Evolutionary conservation across 2,329 filamentous ascomycete species (phyloP).

Genomic region (Tolypocladium tropicale): DNA sequence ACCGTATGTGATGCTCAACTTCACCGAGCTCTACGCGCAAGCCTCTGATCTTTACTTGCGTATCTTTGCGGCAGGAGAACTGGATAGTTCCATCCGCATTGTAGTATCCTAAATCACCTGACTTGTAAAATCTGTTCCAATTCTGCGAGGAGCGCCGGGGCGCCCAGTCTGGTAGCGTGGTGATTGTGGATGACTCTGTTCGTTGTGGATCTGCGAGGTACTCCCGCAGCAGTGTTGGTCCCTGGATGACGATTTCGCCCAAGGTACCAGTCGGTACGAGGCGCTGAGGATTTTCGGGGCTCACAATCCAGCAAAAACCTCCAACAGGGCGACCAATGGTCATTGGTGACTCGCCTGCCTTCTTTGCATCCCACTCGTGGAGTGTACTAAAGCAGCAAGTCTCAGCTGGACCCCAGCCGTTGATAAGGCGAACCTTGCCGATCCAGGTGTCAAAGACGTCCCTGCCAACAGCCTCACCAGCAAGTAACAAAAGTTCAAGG

Average conservation of each 20-base stretch:
- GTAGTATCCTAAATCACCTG: constrained; percentile 17
- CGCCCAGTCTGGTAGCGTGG: not conserved
- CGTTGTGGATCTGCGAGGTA: not conserved
- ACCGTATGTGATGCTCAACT: not conserved
- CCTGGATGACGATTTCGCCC: not conserved
- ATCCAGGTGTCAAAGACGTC: not conserved
- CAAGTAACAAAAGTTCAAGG: constrained; percentile 2
- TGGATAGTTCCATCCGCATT: constrained; percentile 11
- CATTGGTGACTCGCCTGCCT: not conserved
- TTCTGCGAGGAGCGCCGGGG: not conserved
- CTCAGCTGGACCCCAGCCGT: not conserved
- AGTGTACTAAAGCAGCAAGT: not conserved
- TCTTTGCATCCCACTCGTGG: not conserved
- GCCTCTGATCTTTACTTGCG: constrained; percentile 16
- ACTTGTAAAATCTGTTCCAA: constrained; percentile 3
- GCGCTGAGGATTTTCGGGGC: not conserved
- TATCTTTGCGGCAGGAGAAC: constrained; percentile 12
- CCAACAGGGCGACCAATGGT: not conserved
- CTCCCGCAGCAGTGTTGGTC: not conserved
- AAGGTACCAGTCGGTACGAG: not conserved
- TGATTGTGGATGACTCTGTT: not conserved
- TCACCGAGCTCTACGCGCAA: constrained; percentile 6
- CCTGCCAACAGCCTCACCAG: constrained; percentile 2
- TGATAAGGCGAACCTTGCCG: not conserved
- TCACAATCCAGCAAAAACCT: not conserved